Base-by-base conservation (phyloP, 2,329 filamentous ascomycete species). In the Alternaria alternata region DNA sequence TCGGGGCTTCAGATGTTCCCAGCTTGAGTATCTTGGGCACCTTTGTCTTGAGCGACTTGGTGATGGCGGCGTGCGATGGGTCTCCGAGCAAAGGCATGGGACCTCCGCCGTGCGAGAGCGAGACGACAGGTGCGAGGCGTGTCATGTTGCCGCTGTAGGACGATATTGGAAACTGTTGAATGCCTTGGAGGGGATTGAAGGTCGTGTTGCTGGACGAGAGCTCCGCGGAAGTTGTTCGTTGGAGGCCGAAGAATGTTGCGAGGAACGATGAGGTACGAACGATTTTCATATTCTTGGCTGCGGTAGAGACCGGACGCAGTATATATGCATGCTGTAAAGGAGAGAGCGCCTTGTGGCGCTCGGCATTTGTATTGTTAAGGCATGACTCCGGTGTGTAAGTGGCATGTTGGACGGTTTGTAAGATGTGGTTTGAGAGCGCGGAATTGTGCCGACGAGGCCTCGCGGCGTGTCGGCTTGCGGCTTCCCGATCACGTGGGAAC, bases 41-140 rank as follows among this genome's bases (percentile, higher is more conserved):
- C 9, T 81, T 80, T 5, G 80, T 83, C 57, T 81, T 80, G 60
- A 89, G 79, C 0, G 85, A 88, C 49, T 80, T 75, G 36, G 81
- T 81, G 64, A 88, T 84, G 39, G 76, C 70, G 18, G 79, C 79
- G 69, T 88, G 86, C 7, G 63, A 70, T 0, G 85, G 84, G 70
- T 89, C 86, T 60, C 82, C 82, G 6, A 89, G 78, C 18, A 88
- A 57, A 4, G 87, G 87, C 81, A 89, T 80, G 3, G 87, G 87
- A 1, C 87, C 79, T 26, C 79, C 78, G 59, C 79, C 79, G 58
- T 81, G 79, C 3, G 79, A 79, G 51, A 81, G 64, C 49, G 72
- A 71, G 22, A 81, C 70, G 7, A 81, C 79, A 11, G 78, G 76
- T 2, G 79, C 79, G 51, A 75, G 71, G 18, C 72, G 74, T 16